These are phyloP conservation scores for Aspergillus baeticus DNA, from an alignment of 495 filamentous ascomycete genomes.

Conservation along the genomic window DNA sequence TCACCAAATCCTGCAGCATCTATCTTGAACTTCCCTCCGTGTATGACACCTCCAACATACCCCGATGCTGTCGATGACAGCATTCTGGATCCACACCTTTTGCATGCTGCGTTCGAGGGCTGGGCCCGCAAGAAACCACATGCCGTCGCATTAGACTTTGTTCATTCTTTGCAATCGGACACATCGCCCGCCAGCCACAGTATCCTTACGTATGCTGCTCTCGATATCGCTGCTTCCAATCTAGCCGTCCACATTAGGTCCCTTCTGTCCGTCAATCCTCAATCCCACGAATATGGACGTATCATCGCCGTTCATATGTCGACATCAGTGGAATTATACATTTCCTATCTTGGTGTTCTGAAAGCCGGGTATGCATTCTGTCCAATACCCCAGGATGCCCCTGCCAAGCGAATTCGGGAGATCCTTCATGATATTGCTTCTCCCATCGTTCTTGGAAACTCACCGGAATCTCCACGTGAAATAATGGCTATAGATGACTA, in stretches of 20 bases:
- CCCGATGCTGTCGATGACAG: background rate
- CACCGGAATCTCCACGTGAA: constrained; percentile 10
- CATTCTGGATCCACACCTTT: constrained; percentile 14
- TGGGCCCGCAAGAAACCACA: constrained; percentile 24
- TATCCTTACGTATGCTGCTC: constrained; percentile 24
- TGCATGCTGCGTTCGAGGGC: constrained; percentile 26
- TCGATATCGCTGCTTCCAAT: constrained; percentile 22
- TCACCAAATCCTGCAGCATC: constrained; percentile 14
- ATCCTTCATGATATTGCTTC: constrained; percentile 64
- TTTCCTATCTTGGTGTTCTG: constrained; percentile 66
- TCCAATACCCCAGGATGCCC: constrained; percentile 69
- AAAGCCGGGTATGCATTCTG: constrained; percentile 78
- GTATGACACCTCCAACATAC: constrained; percentile 19
- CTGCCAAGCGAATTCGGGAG: constrained; percentile 66
- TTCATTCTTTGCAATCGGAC: constrained; percentile 22
- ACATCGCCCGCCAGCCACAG: constrained; percentile 18
- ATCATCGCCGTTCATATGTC: constrained; percentile 70
- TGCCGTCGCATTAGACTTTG: constrained; percentile 27
- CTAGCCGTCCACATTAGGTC: constrained; percentile 20
- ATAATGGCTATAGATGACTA: constrained; percentile 1
- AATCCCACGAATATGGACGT: constrained; percentile 9
- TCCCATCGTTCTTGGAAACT: constrained; percentile 46
- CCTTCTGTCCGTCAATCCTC: background rate
- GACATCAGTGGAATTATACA: constrained; percentile 68
- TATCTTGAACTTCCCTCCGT: constrained; percentile 24